Conservation (phyloP, 2,329 filamentous ascomycete genomes). For the Diatrype stigma region DNA sequence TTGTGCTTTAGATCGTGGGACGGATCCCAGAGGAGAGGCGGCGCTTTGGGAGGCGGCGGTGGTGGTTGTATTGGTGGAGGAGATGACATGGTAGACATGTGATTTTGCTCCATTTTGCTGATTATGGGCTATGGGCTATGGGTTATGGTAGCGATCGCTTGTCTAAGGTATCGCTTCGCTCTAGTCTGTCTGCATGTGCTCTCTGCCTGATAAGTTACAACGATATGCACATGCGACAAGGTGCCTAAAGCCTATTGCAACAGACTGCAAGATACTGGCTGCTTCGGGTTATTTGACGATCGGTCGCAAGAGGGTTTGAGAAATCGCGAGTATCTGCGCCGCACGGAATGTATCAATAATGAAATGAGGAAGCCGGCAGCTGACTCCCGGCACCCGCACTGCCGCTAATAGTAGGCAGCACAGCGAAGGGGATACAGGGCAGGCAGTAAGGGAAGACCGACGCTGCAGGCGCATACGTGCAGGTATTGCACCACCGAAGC, state of each 20-base stretch:
- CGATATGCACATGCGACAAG: too few relatives aligned
- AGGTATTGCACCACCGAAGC: too few relatives aligned
- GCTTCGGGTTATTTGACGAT: background rate
- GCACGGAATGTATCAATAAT: background rate
- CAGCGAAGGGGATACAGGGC: too few relatives aligned
- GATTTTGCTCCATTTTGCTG: background rate
- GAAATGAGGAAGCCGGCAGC: background rate
- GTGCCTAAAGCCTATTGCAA: too few relatives aligned
- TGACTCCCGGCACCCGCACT: too few relatives aligned
- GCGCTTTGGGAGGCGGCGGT: constrained; percentile 3
- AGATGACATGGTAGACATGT: background rate
- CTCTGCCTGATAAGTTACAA: too few relatives aligned
- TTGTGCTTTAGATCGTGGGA: constrained; percentile 4
- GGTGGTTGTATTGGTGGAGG: background rate
- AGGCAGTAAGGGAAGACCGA: too few relatives aligned
- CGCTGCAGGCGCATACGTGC: too few relatives aligned
- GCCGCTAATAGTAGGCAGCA: too few relatives aligned
- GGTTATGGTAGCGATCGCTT: background rate
- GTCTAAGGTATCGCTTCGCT: too few relatives aligned
- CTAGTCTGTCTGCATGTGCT: too few relatives aligned
- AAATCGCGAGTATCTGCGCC: background rate
- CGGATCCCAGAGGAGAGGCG: background rate
- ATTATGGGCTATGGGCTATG: too few relatives aligned
- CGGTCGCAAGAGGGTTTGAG: background rate
- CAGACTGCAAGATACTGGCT: background rate